These are phyloP conservation scores for Fomes fomentarius DNA, from an alignment of 1,284 basidiomycete species.

Conservation along the genomic window DNA sequence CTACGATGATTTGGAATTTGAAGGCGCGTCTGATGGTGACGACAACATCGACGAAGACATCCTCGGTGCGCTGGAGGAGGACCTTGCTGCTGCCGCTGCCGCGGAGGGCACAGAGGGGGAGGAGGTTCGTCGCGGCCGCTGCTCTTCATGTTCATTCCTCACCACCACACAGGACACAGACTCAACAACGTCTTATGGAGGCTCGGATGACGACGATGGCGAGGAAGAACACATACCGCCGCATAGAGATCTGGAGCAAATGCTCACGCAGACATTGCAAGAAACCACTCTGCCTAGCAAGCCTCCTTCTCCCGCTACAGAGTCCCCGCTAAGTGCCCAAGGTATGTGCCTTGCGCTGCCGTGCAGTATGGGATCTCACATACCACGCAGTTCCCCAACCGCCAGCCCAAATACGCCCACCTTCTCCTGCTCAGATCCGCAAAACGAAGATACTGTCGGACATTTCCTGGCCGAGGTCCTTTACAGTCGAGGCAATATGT, in stretches of 20 bases:
- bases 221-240: conserved; percentile 24
- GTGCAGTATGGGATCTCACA: not conserved
- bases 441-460: conserved; percentile 35
- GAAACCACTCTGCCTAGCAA: conserved; percentile 17
- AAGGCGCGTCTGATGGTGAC: conserved; percentile 50
- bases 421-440: conserved; percentile 64
- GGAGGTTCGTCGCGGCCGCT: conserved; percentile 24
- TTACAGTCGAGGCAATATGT: conserved; percentile 91
- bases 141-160: not conserved
- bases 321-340: conserved; percentile 15
- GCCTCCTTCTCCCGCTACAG: conserved; percentile 15
- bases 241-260: conserved; percentile 22
- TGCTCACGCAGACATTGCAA: conserved; percentile 21
- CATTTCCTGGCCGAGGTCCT: conserved; percentile 51
- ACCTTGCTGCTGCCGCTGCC: conserved; percentile 57
- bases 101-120: conserved; percentile 48
- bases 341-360: conserved; percentile 1
- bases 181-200: conserved; percentile 61
- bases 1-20: conserved; percentile 52
- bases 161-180: conserved; percentile 59
- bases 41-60: conserved; percentile 59
- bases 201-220: conserved; percentile 46
- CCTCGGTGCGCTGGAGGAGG: conserved; percentile 51
- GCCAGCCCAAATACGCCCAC: conserved; percentile 50
- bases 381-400: conserved; percentile 32